Evolutionary conservation across 768 basidiomycete genomes (phyloP).

Genomic region (Rhodotorula paludigena): DNA sequence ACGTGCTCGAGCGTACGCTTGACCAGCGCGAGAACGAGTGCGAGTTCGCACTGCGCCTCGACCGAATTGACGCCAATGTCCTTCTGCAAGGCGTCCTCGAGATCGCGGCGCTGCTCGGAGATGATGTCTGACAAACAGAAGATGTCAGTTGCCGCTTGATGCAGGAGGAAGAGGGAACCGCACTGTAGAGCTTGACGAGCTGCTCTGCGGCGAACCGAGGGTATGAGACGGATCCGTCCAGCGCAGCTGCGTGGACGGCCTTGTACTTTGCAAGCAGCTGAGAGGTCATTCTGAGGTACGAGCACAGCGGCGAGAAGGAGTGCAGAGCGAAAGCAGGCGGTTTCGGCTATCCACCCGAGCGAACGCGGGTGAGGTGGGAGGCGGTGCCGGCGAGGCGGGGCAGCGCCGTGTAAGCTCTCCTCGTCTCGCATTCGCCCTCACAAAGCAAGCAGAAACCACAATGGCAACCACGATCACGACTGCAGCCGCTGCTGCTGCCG

Average conservation of each 20-base stretch:
- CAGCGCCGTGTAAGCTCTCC: too few relatives aligned
- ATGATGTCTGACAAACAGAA: neutral
- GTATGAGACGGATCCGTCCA: neutral
- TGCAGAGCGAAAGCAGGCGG: neutral
- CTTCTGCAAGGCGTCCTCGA: neutral
- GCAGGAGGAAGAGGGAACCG: too few relatives aligned
- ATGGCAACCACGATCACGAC: neutral
- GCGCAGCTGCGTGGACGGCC: neutral
- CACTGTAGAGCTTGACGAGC: slow-evolving; percentile 17
- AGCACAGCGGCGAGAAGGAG: neutral
- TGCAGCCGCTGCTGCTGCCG: neutral
- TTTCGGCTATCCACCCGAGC: neutral
- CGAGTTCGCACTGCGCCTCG: neutral
- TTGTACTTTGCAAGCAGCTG: neutral
- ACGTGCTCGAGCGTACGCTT: neutral
- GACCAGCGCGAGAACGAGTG: neutral
- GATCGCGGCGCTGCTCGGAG: neutral
- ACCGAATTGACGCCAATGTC: neutral
- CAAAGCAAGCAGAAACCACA: neutral
- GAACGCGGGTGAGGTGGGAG: neutral
- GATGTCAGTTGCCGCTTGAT: neutral
- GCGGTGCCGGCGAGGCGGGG: neutral
- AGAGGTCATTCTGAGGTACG: neutral
- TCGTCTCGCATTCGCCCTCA: neutral
- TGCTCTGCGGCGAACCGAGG: slow-evolving; percentile 1